phyloP scores from a whole-genome alignment of 441 rosid species.

The Arabidopsis lyrata region DNA sequence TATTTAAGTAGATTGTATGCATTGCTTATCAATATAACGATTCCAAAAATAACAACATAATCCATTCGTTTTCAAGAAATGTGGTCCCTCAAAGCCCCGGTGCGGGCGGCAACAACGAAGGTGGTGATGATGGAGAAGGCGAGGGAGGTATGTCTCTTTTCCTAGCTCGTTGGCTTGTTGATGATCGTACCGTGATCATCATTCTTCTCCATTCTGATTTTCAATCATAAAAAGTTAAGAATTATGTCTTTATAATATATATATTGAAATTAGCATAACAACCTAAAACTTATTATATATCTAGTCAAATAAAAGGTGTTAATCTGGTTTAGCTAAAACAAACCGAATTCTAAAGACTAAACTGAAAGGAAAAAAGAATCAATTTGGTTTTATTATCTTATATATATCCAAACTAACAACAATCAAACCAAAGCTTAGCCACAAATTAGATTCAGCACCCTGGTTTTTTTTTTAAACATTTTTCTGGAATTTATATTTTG shows the following conservation, averaged over 20 bases:
- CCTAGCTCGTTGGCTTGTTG: background rate
- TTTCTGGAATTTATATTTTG: background rate
- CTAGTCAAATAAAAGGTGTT: background rate
- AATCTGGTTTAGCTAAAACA: background rate
- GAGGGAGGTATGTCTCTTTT: background rate
- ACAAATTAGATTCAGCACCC: background rate
- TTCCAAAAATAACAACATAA: too few relatives aligned
- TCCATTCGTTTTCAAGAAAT: background rate
- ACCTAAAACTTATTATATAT: background rate
- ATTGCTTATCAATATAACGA: too few relatives aligned
- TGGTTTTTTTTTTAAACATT: background rate
- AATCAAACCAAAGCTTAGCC: background rate
- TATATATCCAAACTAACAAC: background rate
- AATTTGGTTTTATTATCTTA: background rate
- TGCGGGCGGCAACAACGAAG: background rate
- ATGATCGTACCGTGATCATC: background rate
- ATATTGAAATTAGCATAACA: background rate
- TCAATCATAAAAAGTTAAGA: background rate
- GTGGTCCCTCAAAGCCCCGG: background rate
- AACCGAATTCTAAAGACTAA: background rate
- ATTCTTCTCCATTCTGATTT: constrained; percentile 23
- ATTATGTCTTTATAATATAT: background rate
- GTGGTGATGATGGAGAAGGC: constrained; percentile 20
- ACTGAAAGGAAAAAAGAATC: background rate
- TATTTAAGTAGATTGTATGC: too few relatives aligned